phyloP scores from a whole-genome alignment of 2,329 filamentous ascomycete genomes.

The Beauveria varroae region DNA sequence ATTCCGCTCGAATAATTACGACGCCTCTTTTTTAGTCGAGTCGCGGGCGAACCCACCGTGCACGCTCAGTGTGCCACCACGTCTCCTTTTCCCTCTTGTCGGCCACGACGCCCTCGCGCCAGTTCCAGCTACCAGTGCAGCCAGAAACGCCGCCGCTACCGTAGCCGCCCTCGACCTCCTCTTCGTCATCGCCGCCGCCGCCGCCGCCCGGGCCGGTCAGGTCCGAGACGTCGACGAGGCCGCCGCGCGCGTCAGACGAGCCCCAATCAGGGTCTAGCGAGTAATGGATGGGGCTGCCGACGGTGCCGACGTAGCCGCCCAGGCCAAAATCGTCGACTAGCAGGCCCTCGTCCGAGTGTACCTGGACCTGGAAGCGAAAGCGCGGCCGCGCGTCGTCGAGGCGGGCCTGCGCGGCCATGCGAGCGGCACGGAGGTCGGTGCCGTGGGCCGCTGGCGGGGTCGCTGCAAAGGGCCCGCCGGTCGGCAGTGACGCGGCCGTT shows the following conservation, averaged over 20 bases:
- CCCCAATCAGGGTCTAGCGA: conserved; percentile 50
- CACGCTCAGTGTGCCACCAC: conserved; percentile 45
- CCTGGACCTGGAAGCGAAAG: conserved; percentile 51
- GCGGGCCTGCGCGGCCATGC: conserved; percentile 57
- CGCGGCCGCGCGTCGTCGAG: conserved; percentile 49
- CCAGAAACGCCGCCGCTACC: conserved; percentile 13
- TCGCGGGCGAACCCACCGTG: conserved; percentile 29
- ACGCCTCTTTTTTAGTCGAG: not conserved
- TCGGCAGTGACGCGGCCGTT: conserved; percentile 26
- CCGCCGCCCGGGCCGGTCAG: conserved; percentile 31
- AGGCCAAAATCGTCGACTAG: conserved; percentile 47
- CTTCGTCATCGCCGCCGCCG: conserved; percentile 11
- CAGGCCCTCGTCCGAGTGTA: conserved; percentile 45
- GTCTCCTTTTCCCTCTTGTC: conserved; percentile 41
- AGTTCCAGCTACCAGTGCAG: conserved; percentile 42
- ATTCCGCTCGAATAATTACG: not conserved
- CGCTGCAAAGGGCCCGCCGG: conserved; percentile 8
- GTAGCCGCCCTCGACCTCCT: not conserved
- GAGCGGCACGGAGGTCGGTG: conserved; percentile 43
- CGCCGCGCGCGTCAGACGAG: conserved; percentile 47
- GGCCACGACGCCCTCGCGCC: conserved; percentile 25
- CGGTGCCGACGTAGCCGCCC: conserved; percentile 53
- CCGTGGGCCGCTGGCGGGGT: conserved; percentile 21
- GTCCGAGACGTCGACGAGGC: conserved; percentile 45
- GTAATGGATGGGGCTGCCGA: conserved; percentile 54